phyloP scores from a whole-genome alignment of 441 rosid genomes.

The Flueggea neowawraea region DNA sequence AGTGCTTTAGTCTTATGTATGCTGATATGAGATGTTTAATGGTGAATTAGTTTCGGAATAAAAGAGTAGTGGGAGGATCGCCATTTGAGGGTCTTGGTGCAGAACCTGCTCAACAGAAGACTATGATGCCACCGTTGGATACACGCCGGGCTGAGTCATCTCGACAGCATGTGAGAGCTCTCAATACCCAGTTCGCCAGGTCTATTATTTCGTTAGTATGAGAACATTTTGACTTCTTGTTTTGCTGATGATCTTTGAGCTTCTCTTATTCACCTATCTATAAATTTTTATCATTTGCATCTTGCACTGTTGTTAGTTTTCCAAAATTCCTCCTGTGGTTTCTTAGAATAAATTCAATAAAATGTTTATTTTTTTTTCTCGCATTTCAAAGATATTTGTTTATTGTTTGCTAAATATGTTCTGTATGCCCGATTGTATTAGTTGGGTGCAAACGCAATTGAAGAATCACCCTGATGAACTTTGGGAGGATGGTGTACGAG shows the following conservation, averaged over 20 bases:
- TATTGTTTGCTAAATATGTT: neutral
- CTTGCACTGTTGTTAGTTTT: too few relatives aligned
- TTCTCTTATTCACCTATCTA: neutral
- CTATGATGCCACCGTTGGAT: slow-evolving; percentile 39
- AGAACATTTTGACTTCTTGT: neutral
- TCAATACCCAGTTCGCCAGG: slow-evolving; percentile 95
- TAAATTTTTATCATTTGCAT: neutral
- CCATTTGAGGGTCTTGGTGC: slow-evolving; percentile 52
- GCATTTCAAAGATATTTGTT: neutral
- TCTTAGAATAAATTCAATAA: neutral
- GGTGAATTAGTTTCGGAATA: slow-evolving; percentile 54
- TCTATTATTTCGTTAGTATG: slow-evolving; percentile 19
- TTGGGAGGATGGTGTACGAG: slow-evolving; percentile 90
- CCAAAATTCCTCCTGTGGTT: neutral
- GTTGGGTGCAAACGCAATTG: slow-evolving; percentile 93
- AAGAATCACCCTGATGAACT: slow-evolving; percentile 97
- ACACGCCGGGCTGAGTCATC: slow-evolving; percentile 68
- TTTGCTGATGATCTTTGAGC: neutral
- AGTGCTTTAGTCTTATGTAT: neutral
- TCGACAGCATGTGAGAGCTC: slow-evolving; percentile 88
- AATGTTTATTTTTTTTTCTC: neutral
- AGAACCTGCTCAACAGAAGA: slow-evolving; percentile 44
- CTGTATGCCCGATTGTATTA: slow-evolving; percentile 22
- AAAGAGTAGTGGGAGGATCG: slow-evolving; percentile 59
- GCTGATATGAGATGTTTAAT: slow-evolving; percentile 18